Conservation (phyloP, 768 basidiomycete species). For the Lactifluus piperatus region DNA sequence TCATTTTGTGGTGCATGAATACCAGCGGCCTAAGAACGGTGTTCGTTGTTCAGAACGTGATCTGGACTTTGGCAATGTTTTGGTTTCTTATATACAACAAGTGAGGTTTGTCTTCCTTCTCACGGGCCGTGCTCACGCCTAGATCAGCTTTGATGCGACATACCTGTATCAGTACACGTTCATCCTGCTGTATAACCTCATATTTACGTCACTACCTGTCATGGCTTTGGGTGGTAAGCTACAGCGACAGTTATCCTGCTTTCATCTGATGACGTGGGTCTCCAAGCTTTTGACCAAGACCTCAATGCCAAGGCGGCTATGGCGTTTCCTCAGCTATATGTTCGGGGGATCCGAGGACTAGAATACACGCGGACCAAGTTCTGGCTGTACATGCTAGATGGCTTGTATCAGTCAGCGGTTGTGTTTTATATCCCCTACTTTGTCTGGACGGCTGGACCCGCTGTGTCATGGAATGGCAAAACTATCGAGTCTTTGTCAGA, state of each 20-base stretch:
- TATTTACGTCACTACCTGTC: slow-evolving; percentile 92
- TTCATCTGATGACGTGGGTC: slow-evolving; percentile 7
- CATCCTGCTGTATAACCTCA: slow-evolving; percentile 81
- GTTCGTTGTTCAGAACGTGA: slow-evolving; percentile 53
- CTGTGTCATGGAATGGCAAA: slow-evolving; percentile 69
- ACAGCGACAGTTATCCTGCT: background rate
- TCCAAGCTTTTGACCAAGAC: slow-evolving; percentile 87
- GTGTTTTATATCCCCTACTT: slow-evolving; percentile 83
- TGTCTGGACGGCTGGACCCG: slow-evolving; percentile 55
- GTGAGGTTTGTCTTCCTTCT: slow-evolving; percentile 31
- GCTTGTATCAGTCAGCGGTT: slow-evolving; percentile 84
- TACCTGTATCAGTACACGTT: slow-evolving; percentile 95
- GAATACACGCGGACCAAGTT: slow-evolving; percentile 91
- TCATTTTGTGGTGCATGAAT: background rate
- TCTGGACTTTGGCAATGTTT: slow-evolving; percentile 91
- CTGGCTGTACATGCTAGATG: slow-evolving; percentile 93
- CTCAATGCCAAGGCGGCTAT: slow-evolving; percentile 82
- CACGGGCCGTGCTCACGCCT: slow-evolving; percentile 17
- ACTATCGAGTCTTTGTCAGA: slow-evolving; percentile 75
- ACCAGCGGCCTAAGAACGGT: slow-evolving; percentile 6
- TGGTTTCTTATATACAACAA: slow-evolving; percentile 89
- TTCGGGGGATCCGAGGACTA: slow-evolving; percentile 86
- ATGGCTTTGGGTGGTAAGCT: slow-evolving; percentile 75
- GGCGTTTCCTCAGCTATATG: slow-evolving; percentile 92
- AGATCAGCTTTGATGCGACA: slow-evolving; percentile 78